phyloP scores from a whole-genome alignment of 257 asterid genomes.

The Nicotiana tabacum region DNA sequence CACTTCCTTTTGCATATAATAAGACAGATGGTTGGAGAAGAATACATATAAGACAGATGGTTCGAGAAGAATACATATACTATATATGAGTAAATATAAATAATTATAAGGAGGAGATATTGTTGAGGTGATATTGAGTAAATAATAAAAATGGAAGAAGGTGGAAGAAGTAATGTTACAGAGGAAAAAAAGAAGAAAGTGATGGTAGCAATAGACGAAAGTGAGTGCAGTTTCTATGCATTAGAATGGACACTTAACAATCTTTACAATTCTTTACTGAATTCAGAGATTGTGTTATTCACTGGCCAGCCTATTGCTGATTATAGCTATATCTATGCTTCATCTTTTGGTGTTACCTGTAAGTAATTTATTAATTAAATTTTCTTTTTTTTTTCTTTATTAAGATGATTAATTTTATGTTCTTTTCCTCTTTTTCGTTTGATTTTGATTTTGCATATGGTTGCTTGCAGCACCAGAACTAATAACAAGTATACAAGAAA shows the following conservation, averaged over 20 bases:
- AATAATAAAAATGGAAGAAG: slow-evolving; percentile 1
- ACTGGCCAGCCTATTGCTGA: slow-evolving; percentile 44
- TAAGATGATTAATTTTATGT: neutral
- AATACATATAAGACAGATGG: too few species aligned
- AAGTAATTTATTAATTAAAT: slow-evolving; percentile 11
- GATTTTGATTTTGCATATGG: neutral
- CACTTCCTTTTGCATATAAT: too few species aligned
- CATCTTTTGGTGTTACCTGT: slow-evolving; percentile 55
- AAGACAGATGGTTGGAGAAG: too few species aligned
- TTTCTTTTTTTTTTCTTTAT: neutral
- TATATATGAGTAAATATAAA: too few species aligned
- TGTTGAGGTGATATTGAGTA: too few species aligned
- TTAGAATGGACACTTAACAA: slow-evolving; percentile 48
- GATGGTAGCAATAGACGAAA: slow-evolving; percentile 70
- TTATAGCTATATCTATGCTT: slow-evolving; percentile 36
- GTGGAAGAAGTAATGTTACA: neutral
- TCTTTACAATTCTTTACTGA: slow-evolving; percentile 24
- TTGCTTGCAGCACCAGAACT: slow-evolving; percentile 41
- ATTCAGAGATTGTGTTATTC: slow-evolving; percentile 38
- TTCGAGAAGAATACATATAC: too few species aligned
- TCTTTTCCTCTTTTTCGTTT: neutral
- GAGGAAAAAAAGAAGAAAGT: slow-evolving; percentile 38
- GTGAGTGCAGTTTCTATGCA: slow-evolving; percentile 54
- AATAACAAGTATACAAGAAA: slow-evolving; percentile 32
- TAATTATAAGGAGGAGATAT: too few species aligned